Base-by-base conservation (phyloP, 2,329 filamentous ascomycete species). In the Karstenula rhodostoma region DNA sequence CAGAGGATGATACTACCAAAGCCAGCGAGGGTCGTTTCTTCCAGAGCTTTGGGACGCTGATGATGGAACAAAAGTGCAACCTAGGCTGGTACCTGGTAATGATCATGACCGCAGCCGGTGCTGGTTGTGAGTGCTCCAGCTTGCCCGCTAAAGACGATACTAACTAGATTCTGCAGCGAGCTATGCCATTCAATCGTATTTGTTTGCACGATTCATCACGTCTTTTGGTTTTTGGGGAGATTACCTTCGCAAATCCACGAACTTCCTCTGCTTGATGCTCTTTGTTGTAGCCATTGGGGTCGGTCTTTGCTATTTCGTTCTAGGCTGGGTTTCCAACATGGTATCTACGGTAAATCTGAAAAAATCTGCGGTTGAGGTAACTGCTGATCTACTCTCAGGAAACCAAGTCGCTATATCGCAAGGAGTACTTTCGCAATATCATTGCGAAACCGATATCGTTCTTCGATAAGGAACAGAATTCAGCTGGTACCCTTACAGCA, bases 391-490 rank as follows among this genome's bases (percentile, higher is more conserved):
- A 5, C 7, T 4, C 12, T 0, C 22, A 73, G 69, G 60, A 56
- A 23, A 71, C 65, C 2, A 57, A 68, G 4, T 94, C 97, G 69
- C 92, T 91, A n/a, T 89, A 88, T 71, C 87, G 94, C 68, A 88
- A 94, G 76, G 84, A 84, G 58, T 90, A 93, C 12, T 97, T 98
- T 83, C 85, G 92, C 35, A 86, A 89, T 37, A 93, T 97, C 82
- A 86, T 98, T 52, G 90, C 93, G 62, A 93, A 97, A 77, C 93
- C 97, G 61, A 93, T 97, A 44, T 83, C 87, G n/a, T 97, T 93
- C 78, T 98, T 97, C 68, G 94, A 97, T 75, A 84, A 84, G 40
- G 91, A 96, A 62, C 90, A 95, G 76, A 96, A 97, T 75, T 93
- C 91, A 4, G 89, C 92, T 6, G 94, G 94, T 67, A 90, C 92